Percentiles rank a stretch among this genome's conserved stretches.
These are phyloP conservation scores for Xylaria sp. DNA, from an alignment of 2,329 filamentous ascomycete species.

Conservation along the genomic window DNA sequence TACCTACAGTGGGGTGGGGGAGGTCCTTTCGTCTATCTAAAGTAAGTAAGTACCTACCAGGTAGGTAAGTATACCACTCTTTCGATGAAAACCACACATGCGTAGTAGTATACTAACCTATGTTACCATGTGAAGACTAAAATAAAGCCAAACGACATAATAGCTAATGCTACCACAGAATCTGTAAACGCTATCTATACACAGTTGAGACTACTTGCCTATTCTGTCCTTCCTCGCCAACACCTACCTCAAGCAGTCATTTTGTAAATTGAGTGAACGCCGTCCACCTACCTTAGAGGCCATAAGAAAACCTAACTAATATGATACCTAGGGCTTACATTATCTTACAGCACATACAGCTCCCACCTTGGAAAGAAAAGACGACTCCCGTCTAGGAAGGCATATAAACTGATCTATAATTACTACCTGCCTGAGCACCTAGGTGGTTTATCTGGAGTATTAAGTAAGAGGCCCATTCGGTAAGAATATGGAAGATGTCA, in stretches of 20 bases:
- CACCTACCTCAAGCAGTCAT: slow-evolving; percentile 3
- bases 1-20: slow-evolving; percentile 22
- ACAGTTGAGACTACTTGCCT: not conserved
- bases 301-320: not conserved
- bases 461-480: slow-evolving; percentile 3
- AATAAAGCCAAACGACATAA: not conserved
- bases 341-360: not conserved
- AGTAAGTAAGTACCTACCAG: not conserved
- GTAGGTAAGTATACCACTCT: not conserved
- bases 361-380: not conserved
- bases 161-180: not conserved
- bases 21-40: not conserved
- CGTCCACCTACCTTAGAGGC: not conserved
- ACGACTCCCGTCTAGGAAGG: not conserved
- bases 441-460: not conserved
- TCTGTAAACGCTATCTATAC: not conserved
- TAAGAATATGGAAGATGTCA: slow-evolving; percentile 2
- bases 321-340: slow-evolving; percentile 9
- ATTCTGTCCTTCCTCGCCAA: not conserved
- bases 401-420: slow-evolving; percentile 17
- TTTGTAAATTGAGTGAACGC: slow-evolving; percentile 11
- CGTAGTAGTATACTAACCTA: not conserved
- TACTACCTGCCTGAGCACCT: too few relatives aligned
- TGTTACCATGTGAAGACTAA: not conserved
- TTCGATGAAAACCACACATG: not conserved